Evolutionary conservation across 2,329 filamentous ascomycete species (phyloP), one percentile per base, ranked within the genome.

Genomic region (Sporothrix brasiliensis): DNA sequence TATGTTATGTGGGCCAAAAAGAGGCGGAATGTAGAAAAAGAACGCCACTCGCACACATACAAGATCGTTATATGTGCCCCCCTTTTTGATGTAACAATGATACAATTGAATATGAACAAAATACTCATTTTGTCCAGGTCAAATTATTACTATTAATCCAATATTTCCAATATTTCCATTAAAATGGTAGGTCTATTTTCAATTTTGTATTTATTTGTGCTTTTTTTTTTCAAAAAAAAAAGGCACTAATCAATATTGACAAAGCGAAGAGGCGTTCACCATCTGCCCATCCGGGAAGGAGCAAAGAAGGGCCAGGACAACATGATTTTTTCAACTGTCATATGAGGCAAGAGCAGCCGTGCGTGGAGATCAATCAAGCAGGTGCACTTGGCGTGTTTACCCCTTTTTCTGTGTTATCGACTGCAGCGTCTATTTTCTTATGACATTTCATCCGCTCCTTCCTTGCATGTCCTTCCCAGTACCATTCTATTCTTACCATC

Each of bases 331-430:
- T 9, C 34, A 14, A 44, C 41, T 11, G 9, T 44, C 41, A 44
- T 13, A 13, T 19, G 47, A 68, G 67, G 67, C 54, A 69, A 52
- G 67, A 61, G 54, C 67, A 61, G 44, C 67, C 67, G 53, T 50
- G 67, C 14, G n/a, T 39, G 27, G 44, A 41, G 67, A 61, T 69
- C 67, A 69, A 61, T 69, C 54, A 19, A 44, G 67, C 67, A 69
- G 54, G 54, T 19, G 54, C 67, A 34, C 47, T 60, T 69, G 47
- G 53, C 67, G 19, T 69, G 67, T 68, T 67, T 44, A 67, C 49
- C 52, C 66, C 66, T 30, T 44, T 30, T 44, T 49, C 47, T 67
- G 27, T 54, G 5, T 27, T 44, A 6, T 21, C 6, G 58, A 61
- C 44, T 30, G 61, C 61, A n/a, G 9, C 44, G 30, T 65, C 61